These are phyloP conservation scores for Hortiboletus flavorubellus DNA, from an alignment of 768 basidiomycete species.

Conservation along the genomic window DNA sequence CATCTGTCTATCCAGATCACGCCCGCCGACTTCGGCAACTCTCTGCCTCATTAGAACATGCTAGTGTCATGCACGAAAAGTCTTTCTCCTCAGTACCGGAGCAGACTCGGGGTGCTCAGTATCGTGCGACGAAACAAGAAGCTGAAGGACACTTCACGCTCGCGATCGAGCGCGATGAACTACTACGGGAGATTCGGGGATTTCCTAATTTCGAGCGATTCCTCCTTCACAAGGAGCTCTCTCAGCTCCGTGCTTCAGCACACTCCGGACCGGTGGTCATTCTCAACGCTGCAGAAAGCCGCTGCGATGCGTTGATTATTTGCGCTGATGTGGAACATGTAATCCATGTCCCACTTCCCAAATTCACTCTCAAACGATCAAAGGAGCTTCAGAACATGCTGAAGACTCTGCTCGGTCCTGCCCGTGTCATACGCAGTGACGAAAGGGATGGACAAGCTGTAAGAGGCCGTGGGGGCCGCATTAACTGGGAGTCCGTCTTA, in stretches of 20 bases:
- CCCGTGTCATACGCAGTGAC: not conserved
- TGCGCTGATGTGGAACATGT: not conserved
- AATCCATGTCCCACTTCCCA: slow-evolving; percentile 5
- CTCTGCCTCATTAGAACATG: not conserved
- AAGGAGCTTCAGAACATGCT: not conserved
- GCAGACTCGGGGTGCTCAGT: not conserved
- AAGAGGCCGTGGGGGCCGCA: not conserved
- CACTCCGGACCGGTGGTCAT: not conserved
- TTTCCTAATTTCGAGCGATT: slow-evolving; percentile 6
- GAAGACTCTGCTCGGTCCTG: not conserved
- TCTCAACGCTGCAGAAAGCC: not conserved
- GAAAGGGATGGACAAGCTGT: not conserved
- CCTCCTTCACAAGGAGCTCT: slow-evolving; percentile 3
- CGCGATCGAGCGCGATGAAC: not conserved
- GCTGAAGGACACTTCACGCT: not conserved
- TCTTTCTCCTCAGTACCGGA: not conserved
- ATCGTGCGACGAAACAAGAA: not conserved
- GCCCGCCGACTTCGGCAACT: not conserved
- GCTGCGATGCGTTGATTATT: slow-evolving; percentile 33
- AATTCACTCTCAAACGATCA: not conserved
- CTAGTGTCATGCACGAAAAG: not conserved
- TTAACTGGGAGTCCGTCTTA: not conserved
- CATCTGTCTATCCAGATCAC: not conserved
- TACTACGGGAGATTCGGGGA: not conserved
- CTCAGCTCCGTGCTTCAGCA: not conserved